phyloP scores from a whole-genome alignment of 805 yeast species.

The Saturnispora sekii region DNA sequence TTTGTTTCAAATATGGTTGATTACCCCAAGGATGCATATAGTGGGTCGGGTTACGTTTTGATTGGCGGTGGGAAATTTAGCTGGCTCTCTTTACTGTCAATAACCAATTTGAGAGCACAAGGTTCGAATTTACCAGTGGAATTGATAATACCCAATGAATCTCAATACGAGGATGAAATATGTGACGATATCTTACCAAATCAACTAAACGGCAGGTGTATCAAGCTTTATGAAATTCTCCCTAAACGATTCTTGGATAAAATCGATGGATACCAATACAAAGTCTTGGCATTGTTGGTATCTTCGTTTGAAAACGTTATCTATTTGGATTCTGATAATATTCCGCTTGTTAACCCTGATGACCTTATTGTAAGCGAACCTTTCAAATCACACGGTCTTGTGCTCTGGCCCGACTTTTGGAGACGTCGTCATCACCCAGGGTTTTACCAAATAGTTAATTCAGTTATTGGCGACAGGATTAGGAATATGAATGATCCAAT shows the following conservation, averaged over 20 bases:
- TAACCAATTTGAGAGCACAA: slow-evolving; percentile 36
- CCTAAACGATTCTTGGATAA: slow-evolving; percentile 26
- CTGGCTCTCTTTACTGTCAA: slow-evolving; percentile 47
- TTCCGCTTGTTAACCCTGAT: slow-evolving; percentile 40
- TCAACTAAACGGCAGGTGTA: slow-evolving; percentile 47
- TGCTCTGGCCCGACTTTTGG: slow-evolving; percentile 57
- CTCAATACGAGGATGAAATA: slow-evolving; percentile 32
- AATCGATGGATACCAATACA: slow-evolving; percentile 40
- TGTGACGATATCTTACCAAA: slow-evolving; percentile 31
- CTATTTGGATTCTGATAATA: slow-evolving; percentile 44
- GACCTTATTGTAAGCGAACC: slow-evolving; percentile 46
- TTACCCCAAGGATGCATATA: slow-evolving; percentile 27
- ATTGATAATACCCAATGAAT: slow-evolving; percentile 31
- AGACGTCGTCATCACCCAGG: slow-evolving; percentile 43
- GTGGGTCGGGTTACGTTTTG: slow-evolving; percentile 53
- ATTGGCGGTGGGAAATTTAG: slow-evolving; percentile 72
- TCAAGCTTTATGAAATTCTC: slow-evolving; percentile 40
- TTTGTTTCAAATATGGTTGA: slow-evolving; percentile 34
- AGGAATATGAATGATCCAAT: slow-evolving; percentile 24
- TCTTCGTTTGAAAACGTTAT: slow-evolving; percentile 46
- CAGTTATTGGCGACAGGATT: slow-evolving; percentile 25
- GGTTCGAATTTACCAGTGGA: slow-evolving; percentile 42
- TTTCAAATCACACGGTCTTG: slow-evolving; percentile 39
- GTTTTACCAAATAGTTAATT: slow-evolving; percentile 37
- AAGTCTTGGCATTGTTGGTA: slow-evolving; percentile 38